Evolutionary conservation across 2,329 filamentous ascomycete species (phyloP), one percentile per base, ranked within the genome.

Genomic region (Claviceps lovelessii): DNA sequence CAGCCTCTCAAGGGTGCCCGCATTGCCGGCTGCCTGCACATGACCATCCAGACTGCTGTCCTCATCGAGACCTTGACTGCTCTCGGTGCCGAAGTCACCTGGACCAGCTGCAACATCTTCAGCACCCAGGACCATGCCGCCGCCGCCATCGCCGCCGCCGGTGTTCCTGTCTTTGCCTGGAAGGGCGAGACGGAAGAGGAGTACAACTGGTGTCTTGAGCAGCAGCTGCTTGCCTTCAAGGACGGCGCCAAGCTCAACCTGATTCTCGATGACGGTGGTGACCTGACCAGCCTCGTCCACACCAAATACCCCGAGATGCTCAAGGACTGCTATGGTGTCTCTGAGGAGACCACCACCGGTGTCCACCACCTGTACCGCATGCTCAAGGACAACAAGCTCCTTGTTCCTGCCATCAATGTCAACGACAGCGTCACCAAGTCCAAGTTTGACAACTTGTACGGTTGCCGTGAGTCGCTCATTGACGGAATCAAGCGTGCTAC

Each of bases 381-480:
- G 90, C 78, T 97, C 73, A 96, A 93, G 83, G 84, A 88, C 65
- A 81, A 82, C 72, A 80, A 83, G 74, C 89, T 97, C 62, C 85
- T 95, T 60, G 88, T 95, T 63, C 93, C 93, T 64, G 81, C 91
- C 75, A 89, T 97, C 85, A 98, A 98, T 76, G 91, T 98, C 81
- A 97, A 98, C 80, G 91, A 98, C 84, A 90, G 87, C 57, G 91
- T 98, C 71, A 98, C 93, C 76, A 98, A 97, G 86, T 95, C 90
- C 77, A 98, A 98, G 84, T 98, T 98, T 73, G 93, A 97, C 84
- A 98, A 98, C 85, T 79, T 97, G 63, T 98, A 97, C 83, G 91
- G 93, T 70, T 97, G 93, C 89, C 86, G 90, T 72, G 93, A 97
- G 80, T 96, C 91, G 61, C 86, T 98, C 67, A 85, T 98, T 68